Percentiles rank a stretch among this genome's conserved stretches.
Evolutionary conservation across 305 asterid genomes (phyloP).

Genomic region (Solanum hybrid): DNA sequence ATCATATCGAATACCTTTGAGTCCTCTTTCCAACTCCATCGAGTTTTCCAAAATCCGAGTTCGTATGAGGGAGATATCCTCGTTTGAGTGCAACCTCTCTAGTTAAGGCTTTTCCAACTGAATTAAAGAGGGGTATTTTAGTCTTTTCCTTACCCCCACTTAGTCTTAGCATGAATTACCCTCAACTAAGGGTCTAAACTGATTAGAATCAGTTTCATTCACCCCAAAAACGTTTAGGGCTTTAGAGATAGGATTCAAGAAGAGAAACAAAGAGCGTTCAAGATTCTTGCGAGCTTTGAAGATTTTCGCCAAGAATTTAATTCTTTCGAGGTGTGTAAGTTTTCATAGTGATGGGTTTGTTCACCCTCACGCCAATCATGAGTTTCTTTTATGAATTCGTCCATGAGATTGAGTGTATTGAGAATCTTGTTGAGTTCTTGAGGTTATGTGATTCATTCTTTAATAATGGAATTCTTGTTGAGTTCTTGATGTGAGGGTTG

Average conservation of each 20-base stretch:
- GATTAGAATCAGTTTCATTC: not conserved
- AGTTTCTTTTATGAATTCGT: not conserved
- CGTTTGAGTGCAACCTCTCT: not conserved
- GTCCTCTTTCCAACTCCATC: not conserved
- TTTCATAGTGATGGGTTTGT: not conserved
- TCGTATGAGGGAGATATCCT: not conserved
- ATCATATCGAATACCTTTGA: not conserved
- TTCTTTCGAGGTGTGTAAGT: no score
- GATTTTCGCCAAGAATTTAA: no score
- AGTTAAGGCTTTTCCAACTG: not conserved
- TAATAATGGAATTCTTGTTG: not conserved
- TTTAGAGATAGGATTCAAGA: not conserved
- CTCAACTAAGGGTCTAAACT: not conserved
- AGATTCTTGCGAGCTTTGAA: no score
- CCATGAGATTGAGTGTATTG: not conserved
- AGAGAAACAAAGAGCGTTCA: not conserved
- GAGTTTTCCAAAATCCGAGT: not conserved
- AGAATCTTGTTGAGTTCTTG: not conserved
- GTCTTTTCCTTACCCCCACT: not conserved
- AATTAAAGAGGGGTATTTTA: not conserved
- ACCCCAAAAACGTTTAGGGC: not conserved
- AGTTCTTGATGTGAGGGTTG: not conserved
- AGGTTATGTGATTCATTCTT: not conserved
- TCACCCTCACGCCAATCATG: not conserved
- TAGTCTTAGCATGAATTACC: not conserved